Evolutionary conservation across 2,329 filamentous ascomycete species (phyloP), one percentile per base, ranked within the genome.

Genomic region (Grosmannia clavigera): DNA sequence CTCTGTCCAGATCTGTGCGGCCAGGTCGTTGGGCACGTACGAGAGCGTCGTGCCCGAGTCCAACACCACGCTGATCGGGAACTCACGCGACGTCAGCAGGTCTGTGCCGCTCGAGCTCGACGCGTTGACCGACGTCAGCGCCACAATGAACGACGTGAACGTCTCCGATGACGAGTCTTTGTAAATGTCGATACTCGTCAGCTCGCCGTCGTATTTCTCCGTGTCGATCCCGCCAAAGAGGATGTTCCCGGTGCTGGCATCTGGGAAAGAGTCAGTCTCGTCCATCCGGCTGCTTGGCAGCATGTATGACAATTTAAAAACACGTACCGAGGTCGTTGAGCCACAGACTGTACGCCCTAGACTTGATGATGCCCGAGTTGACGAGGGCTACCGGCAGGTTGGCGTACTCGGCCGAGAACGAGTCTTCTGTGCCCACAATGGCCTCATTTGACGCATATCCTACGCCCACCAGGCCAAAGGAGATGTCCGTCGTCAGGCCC

Each of bases 181-280:
- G 65, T 83, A 74, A 62, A 90, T 76, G 19, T 85, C 76, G 33
- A 91, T 75, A 6, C 78, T 81, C 54, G 78, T 76, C 38, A 92
- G 76, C 2, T 80, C 70, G 55, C 87, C 88, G 0, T 76, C 69
- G 71, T 84, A 94, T 69, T 92, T 92, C 61, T 79, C 81, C 0
- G 82, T 88, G 69, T 92, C 88, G 61, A 92, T 83, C n/a, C 87
- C 89, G 48, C 89, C 89, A 65, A 92, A 94, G 1, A 92, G 75
- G 62, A 92, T 85, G 65, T 76, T 86, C 43, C 89, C 89, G 1
- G 79, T 84, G 62, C 78, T 84, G 0, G 87, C 72, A 61, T 76
- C 76, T 70, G 10, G 0, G 22, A 16, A 14, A 7, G 19, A 22
- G 29, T 53, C 65, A 66, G 60, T 19, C n/a, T 22, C 25, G 12